phyloP scores from a whole-genome alignment of 352 stramenopile genomes.

The Globisporangium lucens region DNA sequence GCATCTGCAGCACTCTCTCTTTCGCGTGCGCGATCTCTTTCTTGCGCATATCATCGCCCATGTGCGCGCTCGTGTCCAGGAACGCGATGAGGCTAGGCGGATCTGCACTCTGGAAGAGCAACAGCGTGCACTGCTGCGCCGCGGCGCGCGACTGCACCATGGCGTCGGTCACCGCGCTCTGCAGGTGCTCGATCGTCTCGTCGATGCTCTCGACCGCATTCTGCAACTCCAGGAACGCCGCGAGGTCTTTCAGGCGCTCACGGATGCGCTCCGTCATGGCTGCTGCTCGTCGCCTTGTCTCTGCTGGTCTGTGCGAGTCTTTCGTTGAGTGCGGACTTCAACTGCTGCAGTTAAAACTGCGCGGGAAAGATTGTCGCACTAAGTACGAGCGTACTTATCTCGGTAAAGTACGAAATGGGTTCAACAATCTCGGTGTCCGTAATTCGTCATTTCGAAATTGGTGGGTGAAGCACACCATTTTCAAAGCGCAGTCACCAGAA shows the following conservation, averaged over 20 bases:
- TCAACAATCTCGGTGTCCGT: neutral
- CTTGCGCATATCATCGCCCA: conserved; percentile 56
- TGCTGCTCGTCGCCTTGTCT: neutral
- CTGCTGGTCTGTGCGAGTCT: neutral
- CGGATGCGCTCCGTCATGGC: conserved; percentile 38
- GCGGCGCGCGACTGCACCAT: conserved; percentile 57
- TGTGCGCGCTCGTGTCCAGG: conserved; percentile 42
- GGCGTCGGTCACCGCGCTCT: conserved; percentile 33
- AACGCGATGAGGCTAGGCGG: conserved; percentile 59
- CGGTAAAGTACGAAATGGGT: neutral
- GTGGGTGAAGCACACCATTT: no score
- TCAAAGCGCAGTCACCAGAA: no score
- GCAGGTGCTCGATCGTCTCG: conserved; percentile 56
- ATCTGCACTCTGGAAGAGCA: conserved; percentile 52
- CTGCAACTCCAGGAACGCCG: conserved; percentile 52
- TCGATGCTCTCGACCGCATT: conserved; percentile 65
- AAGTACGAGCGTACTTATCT: neutral
- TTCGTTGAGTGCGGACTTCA: neutral
- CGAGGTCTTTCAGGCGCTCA: conserved; percentile 60
- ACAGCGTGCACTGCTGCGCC: conserved; percentile 63
- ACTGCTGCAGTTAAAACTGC: neutral
- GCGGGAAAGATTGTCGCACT: neutral
- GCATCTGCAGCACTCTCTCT: conserved; percentile 45
- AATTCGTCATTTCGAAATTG: neutral
- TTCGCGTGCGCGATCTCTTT: conserved; percentile 47